Evolutionary conservation across 495 filamentous ascomycete species (phyloP), one percentile per base, ranked within the genome.

Genomic region (Penicillium lagena): DNA sequence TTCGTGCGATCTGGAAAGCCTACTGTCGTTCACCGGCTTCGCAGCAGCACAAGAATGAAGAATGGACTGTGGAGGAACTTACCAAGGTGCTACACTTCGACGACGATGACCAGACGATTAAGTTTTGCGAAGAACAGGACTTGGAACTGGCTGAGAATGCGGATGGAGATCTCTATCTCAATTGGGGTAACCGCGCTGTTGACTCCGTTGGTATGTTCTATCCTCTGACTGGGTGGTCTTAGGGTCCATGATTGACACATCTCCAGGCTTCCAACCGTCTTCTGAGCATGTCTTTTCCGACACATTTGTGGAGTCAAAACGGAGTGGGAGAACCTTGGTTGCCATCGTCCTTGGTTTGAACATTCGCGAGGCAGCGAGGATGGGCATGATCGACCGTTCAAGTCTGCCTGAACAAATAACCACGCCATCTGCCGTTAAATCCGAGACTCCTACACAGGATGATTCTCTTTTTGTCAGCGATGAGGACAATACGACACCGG

Each of bases 1-100:
- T 97, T 36, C 81, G 82, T 44, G 77, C 82, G 2, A 77, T 97
- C 9, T 77, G 68, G 67, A 75, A 69, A 40, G 73, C 64, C 7
- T 82, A 76, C 47, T 70, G 69, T 29, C 75, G 75, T 13, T 64
- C 60, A 30, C 76, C 78, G 1, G 75, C 76, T 43, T 78, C 81
- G 5, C 77, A 78, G 52, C 80, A 78, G 52, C 79, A 80, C 42
- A 84, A 81, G 17, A 84, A 82, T 4, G 79, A 86, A 38, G 89
- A 94, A 45, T 87, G 89, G 73, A 86, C 81, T 1, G 58, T 89
- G 13, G 61, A 75, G 2, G 75, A 85, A 35, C 59, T 95, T 34
- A 83, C 83, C 42, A 62, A 68, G 13, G 71, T 80, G 7, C 66
- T 96, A 30, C 77, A 77, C 35, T 89, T 95, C 40, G 90, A 95